These are phyloP conservation scores for Tuctoria greenei DNA, from an alignment of 176 grass and related monocot species.

Conservation along the genomic window DNA sequence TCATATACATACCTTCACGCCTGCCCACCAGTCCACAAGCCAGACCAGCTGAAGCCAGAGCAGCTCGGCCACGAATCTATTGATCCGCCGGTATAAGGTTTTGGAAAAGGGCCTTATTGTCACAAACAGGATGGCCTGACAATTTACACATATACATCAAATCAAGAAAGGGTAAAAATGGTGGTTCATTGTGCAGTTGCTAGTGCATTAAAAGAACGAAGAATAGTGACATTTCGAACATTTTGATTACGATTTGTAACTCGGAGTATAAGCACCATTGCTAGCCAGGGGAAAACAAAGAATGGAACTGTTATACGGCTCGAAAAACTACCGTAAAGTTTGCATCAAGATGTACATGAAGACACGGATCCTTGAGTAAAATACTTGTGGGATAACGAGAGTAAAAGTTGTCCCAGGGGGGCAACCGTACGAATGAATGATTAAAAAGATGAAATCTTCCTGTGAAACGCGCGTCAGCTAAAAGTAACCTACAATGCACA, in stretches of 20 bases:
- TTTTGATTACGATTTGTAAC: neutral
- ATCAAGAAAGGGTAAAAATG: neutral
- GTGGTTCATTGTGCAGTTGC: neutral
- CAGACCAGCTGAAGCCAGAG: conserved; percentile 93
- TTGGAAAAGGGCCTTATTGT: conserved; percentile 78
- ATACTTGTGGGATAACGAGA: neutral
- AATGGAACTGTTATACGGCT: neutral
- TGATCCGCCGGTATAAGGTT: conserved; percentile 66
- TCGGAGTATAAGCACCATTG: neutral
- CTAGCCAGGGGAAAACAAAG: neutral
- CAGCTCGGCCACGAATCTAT: conserved; percentile 67
- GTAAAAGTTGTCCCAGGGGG: neutral
- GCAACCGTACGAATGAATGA: neutral
- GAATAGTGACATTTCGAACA: neutral
- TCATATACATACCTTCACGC: conserved; percentile 62
- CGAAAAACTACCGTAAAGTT: neutral
- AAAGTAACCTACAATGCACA: too few relatives aligned
- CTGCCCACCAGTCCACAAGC: conserved; percentile 99
- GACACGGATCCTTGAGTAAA: neutral
- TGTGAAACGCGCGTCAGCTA: too few relatives aligned
- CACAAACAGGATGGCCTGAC: conserved; percentile 60
- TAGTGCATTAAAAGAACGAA: neutral
- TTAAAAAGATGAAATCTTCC: too few relatives aligned
- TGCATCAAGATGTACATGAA: neutral
- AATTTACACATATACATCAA: neutral